Evolutionary conservation across 176 grass and related monocot genomes (phyloP).

Genomic region (Lolium multiflorum): DNA sequence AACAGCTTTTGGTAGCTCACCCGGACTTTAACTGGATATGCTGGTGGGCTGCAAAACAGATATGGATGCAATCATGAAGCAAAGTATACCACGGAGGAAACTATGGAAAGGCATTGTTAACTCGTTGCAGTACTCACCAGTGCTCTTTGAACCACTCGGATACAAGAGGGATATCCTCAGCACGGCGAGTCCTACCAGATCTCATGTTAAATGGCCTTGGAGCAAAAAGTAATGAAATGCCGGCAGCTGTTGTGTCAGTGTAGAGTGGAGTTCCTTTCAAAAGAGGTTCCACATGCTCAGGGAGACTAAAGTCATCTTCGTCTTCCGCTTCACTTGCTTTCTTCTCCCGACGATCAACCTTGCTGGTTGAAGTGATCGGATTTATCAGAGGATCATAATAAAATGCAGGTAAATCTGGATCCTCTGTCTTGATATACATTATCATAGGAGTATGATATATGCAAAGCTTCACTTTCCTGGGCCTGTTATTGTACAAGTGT

Average conservation of each 20-base stretch:
- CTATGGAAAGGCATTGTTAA: neutral
- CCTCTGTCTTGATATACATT: constrained; percentile 99
- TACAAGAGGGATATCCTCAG: constrained; percentile 98
- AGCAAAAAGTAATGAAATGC: constrained; percentile 90
- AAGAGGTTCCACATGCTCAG: constrained; percentile 86
- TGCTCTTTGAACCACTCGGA: constrained; percentile 98
- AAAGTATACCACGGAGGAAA: neutral
- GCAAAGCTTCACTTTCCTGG: constrained; percentile 95
- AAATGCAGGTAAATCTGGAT: constrained; percentile 98
- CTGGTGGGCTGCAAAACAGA: constrained; percentile 74
- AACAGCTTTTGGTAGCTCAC: constrained; percentile 97
- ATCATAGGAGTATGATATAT: constrained; percentile 97
- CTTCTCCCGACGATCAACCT: constrained; percentile 71
- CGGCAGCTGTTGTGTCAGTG: constrained; percentile 91
- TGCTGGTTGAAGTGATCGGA: constrained; percentile 85
- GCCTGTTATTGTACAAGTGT: constrained; percentile 96
- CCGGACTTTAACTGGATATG: constrained; percentile 97
- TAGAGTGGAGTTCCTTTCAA: constrained; percentile 72
- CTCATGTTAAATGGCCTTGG: constrained; percentile 93
- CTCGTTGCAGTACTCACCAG: constrained; percentile 60
- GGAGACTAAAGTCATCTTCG: constrained; percentile 81
- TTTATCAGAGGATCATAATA: constrained; percentile 99
- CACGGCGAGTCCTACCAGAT: constrained; percentile 85
- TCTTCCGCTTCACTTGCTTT: constrained; percentile 58
- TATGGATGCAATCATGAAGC: constrained; percentile 17